Conservation (phyloP, 108 stramenopile genomes). For the Halocafeteria seosinensis region DNA sequence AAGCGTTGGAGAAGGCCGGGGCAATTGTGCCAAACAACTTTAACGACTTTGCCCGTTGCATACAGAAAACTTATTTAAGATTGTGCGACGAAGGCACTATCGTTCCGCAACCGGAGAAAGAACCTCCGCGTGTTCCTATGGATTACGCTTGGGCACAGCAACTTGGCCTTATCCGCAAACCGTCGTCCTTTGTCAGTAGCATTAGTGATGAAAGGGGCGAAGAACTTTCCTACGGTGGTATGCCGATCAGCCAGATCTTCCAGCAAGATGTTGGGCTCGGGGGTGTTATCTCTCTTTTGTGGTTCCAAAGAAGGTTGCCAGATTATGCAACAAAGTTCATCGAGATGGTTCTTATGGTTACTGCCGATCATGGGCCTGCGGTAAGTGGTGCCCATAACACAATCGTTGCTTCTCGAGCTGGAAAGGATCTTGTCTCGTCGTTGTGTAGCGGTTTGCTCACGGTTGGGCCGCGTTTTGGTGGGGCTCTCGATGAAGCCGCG, state of each 20-base stretch:
- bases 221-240: constrained; percentile 62
- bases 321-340: constrained; percentile 68
- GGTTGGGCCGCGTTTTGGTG: constrained; percentile 76
- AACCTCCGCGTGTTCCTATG: constrained; percentile 58
- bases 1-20: constrained; percentile 51
- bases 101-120: constrained; percentile 40
- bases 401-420: constrained; percentile 68
- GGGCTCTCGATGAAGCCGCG: constrained; percentile 63
- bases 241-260: constrained; percentile 65
- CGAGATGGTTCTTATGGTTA: constrained; percentile 79
- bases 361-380: constrained; percentile 62
- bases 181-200: constrained; percentile 69
- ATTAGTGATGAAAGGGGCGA: constrained; percentile 77
- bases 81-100: constrained; percentile 31
- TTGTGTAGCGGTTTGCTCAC: constrained; percentile 61
- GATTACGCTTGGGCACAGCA: constrained; percentile 75
- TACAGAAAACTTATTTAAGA: constrained; percentile 6
- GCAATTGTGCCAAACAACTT: constrained; percentile 59
- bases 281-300: constrained; percentile 62
- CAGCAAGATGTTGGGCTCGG: constrained; percentile 60
- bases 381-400: constrained; percentile 74
- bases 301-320: constrained; percentile 68
- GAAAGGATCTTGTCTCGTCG: constrained; percentile 69
- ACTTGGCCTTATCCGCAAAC: constrained; percentile 66
- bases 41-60: constrained; percentile 47